Evolutionary conservation across 129 eudicot species (phyloP).

Genomic region (Centella asiatica): DNA sequence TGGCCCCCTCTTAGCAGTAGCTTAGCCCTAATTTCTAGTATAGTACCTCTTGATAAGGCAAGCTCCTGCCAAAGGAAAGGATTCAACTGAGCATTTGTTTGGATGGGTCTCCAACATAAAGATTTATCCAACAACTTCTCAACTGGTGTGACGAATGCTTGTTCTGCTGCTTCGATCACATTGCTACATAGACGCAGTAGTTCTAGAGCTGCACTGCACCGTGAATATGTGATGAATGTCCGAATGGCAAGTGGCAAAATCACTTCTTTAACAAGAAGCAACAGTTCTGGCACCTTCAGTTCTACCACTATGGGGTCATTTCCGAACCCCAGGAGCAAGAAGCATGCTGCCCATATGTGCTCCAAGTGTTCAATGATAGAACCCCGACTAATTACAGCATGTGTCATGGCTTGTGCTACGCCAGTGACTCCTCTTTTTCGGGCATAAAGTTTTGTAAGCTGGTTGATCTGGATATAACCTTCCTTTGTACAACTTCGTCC

Average conservation of each 20-base stretch:
- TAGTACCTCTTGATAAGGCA: slow-evolving; percentile 87
- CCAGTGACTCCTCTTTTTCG: slow-evolving; percentile 67
- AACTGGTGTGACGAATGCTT: slow-evolving; percentile 81
- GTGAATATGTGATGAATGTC: slow-evolving; percentile 64
- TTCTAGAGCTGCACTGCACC: slow-evolving; percentile 73
- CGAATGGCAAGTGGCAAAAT: slow-evolving; percentile 79
- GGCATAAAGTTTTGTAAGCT: slow-evolving; percentile 60
- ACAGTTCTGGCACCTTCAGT: slow-evolving; percentile 58
- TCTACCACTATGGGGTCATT: slow-evolving; percentile 68
- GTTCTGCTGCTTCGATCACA: slow-evolving; percentile 80
- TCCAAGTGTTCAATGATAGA: slow-evolving; percentile 42
- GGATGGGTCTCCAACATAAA: slow-evolving; percentile 86
- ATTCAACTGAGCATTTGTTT: slow-evolving; percentile 79
- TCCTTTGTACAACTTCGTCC: slow-evolving; percentile 68
- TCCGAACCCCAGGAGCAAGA: slow-evolving; percentile 73
- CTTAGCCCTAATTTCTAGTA: slow-evolving; percentile 85
- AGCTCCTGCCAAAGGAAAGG: slow-evolving; percentile 93
- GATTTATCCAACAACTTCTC: slow-evolving; percentile 87
- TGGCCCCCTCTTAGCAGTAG: slow-evolving; percentile 89
- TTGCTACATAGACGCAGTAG: slow-evolving; percentile 78
- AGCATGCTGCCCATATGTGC: slow-evolving; percentile 94
- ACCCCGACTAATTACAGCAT: slow-evolving; percentile 51
- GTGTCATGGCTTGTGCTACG: slow-evolving; percentile 74
- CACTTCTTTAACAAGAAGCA: slow-evolving; percentile 71
- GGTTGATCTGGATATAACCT: slow-evolving; percentile 63